Evolutionary conservation across 2,329 filamentous ascomycete species (phyloP), one percentile per base, ranked within the genome.

Genomic region (Fusarium tricinctum): DNA sequence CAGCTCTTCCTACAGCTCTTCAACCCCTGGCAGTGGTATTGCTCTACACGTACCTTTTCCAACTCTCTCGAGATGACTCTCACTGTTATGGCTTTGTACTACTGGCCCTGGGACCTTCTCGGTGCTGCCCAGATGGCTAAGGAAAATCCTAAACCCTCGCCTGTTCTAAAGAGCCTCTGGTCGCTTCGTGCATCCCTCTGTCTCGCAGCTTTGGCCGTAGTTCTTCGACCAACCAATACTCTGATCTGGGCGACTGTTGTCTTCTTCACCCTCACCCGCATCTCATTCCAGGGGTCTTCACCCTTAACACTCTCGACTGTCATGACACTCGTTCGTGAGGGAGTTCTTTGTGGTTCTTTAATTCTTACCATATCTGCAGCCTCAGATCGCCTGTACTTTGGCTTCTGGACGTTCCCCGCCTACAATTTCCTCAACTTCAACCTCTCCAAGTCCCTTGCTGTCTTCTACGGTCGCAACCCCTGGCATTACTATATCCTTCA

Each of bases 401-500:
- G 89, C 52, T 81, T 88, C 66, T 97, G 93, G 93, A 93, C 93
- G 0, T 92, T 99, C 58, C 96, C 96, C 6, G 92, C 94, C 0
- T 87, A 95, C 66, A 90, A 91, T 57, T 98, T 94, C 81, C 85
- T 98, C 59, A 88, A 95, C 76, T 95, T 97, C 84, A 99, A 99
- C 80, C 85, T 99, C 56, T 88, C 90, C 20, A 91, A 97, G 78
- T 92, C 92, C 9, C 85, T 99, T 8, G 93, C 96, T 26, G 88
- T 95, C 47, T 98, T 98, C 79, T 99, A 99, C 77, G 96, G 96
- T 22, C 87, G 84, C 47, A 98, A 97, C 79, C 89, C 93, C 66
- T 91, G 91, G 86, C 94, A 97, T 78, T 99, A 98, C 81, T 99
- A 97, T 78, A 80, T 97, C 30, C 91, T 92, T 0, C 94, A 99